Percentiles rank a stretch among this genome's conserved stretches.
Conservation (phyloP, 2,329 filamentous ascomycete species). For the Talaromyces rugulosus region DNA sequence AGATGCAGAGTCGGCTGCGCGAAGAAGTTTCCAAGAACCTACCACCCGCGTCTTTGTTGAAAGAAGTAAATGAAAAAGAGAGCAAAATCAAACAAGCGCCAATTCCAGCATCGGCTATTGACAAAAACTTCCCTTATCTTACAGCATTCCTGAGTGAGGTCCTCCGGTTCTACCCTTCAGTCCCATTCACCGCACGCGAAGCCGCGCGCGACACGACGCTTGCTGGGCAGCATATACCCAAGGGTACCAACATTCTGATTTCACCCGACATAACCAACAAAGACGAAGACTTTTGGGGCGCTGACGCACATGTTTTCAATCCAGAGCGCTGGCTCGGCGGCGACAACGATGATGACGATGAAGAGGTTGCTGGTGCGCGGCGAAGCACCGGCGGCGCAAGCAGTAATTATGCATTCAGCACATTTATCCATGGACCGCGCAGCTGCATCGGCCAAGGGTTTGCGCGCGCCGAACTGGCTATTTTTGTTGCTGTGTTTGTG, state of each 20-base stretch:
- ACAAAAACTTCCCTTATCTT: conserved; percentile 68
- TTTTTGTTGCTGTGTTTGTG: conserved; percentile 70
- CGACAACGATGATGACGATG: conserved; percentile 57
- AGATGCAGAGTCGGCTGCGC: conserved; percentile 63
- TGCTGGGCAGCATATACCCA: conserved; percentile 60
- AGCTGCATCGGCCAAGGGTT: conserved; percentile 22
- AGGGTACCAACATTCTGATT: conserved; percentile 66
- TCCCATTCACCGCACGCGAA: conserved; percentile 66
- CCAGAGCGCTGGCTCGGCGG: conserved; percentile 67
- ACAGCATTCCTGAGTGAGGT: conserved; percentile 75
- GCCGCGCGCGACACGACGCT: conserved; percentile 64
- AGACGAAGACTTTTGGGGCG: conserved; percentile 67
- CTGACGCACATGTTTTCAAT: conserved; percentile 68
- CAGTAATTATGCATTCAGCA: conserved; percentile 42
- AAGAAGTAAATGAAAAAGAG: conserved; percentile 28
- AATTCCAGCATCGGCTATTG: conserved; percentile 55
- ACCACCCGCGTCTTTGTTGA: conserved; percentile 48
- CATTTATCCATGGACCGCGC: conserved; percentile 24
- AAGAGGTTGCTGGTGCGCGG: conserved; percentile 63
- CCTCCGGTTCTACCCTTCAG: conserved; percentile 68
- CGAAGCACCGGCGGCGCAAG: conserved; percentile 81
- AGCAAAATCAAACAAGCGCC: conserved; percentile 56
- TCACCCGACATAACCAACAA: conserved; percentile 66
- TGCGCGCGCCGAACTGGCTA: conserved; percentile 79
- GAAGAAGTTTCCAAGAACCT: conserved; percentile 62